Conservation (phyloP, 2,329 filamentous ascomycete species). For the Talaromyces marneffei region DNA sequence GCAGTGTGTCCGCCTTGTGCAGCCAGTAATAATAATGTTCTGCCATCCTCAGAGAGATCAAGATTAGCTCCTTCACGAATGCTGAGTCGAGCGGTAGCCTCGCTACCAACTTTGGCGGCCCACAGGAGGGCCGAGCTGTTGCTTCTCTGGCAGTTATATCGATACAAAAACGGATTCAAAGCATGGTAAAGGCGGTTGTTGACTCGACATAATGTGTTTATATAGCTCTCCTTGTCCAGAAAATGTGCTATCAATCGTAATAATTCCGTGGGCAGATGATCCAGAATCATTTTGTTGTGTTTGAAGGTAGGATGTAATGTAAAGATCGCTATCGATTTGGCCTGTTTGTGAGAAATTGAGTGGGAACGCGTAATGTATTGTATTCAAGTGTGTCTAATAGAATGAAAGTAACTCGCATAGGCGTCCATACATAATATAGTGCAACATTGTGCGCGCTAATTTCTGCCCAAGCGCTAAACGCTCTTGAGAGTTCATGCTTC, state of each 20-base stretch:
- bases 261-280: not conserved
- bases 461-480: too few species aligned
- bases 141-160: not conserved
- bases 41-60: not conserved
- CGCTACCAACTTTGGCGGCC: not conserved
- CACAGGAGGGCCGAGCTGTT: not conserved
- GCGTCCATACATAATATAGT: too few species aligned
- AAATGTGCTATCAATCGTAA: not conserved
- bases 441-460: too few species aligned
- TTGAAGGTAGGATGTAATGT: not conserved
- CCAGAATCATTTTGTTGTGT: constrained; percentile 21
- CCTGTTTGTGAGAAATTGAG: too few species aligned
- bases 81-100: not conserved
- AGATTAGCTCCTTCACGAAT: not conserved
- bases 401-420: too few species aligned
- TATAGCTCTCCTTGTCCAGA: not conserved
- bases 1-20: not conserved
- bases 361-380: too few species aligned
- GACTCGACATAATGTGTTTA: not conserved
- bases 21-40: not conserved
- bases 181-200: not conserved
- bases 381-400: too few species aligned
- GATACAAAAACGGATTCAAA: not conserved
- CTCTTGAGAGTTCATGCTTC: too few species aligned
- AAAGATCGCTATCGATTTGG: not conserved